phyloP scores from a whole-genome alignment of 2,329 filamentous ascomycete genomes.

The Aspergillus phoenicis region DNA sequence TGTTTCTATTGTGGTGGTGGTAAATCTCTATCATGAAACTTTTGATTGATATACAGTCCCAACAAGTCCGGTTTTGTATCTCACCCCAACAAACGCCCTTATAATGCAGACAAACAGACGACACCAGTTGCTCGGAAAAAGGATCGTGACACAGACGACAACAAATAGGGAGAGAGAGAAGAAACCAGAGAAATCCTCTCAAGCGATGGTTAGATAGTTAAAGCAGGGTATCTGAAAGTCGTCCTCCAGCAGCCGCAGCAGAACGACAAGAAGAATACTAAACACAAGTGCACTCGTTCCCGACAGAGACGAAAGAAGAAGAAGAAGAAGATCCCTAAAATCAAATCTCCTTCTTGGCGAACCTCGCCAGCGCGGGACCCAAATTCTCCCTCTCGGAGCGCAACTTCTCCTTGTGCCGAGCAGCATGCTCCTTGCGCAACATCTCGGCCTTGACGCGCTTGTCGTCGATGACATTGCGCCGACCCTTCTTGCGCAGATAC shows the following conservation, averaged over 20 bases:
- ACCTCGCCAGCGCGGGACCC: conserved; percentile 82
- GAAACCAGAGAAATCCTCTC: background rate
- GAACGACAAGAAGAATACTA: conserved; percentile 5
- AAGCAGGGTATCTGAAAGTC: conserved; percentile 22
- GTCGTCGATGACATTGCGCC: conserved; percentile 94
- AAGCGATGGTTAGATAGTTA: background rate
- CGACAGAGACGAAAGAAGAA: conserved; percentile 6
- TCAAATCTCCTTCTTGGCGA: conserved; percentile 66
- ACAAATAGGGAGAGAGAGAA: too few species aligned
- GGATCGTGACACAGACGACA: background rate
- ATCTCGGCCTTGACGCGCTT: conserved; percentile 85
- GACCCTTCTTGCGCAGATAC: conserved; percentile 87
- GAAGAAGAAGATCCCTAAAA: background rate
- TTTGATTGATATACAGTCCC: background rate
- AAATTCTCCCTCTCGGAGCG: conserved; percentile 72
- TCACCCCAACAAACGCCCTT: conserved; percentile 3
- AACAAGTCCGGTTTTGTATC: background rate
- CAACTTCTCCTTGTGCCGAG: conserved; percentile 68
- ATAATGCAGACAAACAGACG: background rate
- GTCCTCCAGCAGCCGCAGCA: background rate
- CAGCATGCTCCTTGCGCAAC: conserved; percentile 69
- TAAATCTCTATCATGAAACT: background rate
- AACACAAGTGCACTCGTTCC: background rate
- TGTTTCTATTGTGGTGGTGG: background rate
- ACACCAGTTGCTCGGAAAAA: background rate